A percentile compares a stretch with the other conserved stretches of the same genome.
Evolutionary conservation across 306 rosid species (phyloP).

Genomic region (Ochetophila trinervis): DNA sequence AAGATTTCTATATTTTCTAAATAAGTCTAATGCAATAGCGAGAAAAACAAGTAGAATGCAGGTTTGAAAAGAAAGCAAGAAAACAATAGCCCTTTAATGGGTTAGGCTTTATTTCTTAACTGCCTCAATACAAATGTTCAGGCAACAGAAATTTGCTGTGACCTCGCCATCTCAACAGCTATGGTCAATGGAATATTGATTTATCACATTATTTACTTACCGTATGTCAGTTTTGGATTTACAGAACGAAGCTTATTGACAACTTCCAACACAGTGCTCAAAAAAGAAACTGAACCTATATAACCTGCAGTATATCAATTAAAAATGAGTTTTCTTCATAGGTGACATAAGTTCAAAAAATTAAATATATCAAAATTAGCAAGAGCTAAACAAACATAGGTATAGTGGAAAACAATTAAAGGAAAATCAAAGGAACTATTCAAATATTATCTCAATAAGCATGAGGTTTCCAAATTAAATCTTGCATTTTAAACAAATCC

Average conservation of each 20-base stretch:
- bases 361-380: background rate
- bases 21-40: too few species aligned
- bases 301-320: constrained; percentile 50
- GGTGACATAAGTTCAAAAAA: constrained; percentile 1
- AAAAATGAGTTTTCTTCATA: too few species aligned
- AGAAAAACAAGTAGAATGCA: too few species aligned
- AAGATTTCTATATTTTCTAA: too few species aligned
- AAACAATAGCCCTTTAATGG: too few species aligned
- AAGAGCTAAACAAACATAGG: constrained; percentile 3
- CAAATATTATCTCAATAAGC: background rate
- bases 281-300: constrained; percentile 78
- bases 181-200: background rate
- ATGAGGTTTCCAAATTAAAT: background rate
- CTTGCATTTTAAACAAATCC: background rate
- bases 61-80: too few species aligned
- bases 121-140: background rate
- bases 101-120: background rate
- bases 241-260: constrained; percentile 62
- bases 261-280: constrained; percentile 66
- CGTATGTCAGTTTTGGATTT: constrained; percentile 72
- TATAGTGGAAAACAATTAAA: background rate
- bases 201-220: constrained; percentile 23
- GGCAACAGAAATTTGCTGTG: background rate
- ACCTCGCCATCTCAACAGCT: background rate
- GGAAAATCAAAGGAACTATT: background rate